phyloP scores from a whole-genome alignment of 345 rosid species.

The Boechera divaricarpa region DNA sequence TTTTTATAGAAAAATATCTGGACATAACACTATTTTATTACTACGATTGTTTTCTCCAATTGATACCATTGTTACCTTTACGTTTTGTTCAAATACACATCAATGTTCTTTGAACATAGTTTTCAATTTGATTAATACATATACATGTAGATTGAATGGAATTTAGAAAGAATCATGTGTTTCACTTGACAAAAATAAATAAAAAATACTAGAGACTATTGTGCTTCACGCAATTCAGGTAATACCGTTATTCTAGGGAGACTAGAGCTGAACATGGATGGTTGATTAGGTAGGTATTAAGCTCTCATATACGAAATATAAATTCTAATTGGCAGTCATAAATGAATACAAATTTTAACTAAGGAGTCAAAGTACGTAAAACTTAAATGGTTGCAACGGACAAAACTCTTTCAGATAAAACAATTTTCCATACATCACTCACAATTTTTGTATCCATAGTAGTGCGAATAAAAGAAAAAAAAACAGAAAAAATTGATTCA shows the following conservation, averaged over 20 bases:
- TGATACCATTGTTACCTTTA: not conserved
- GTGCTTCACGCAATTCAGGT: slow-evolving; percentile 26
- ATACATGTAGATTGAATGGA: not conserved
- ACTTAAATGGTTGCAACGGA: not conserved
- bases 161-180: not conserved
- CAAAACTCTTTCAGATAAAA: not conserved
- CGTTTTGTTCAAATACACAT: not conserved
- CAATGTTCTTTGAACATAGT: not conserved
- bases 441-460: no score
- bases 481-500: no score
- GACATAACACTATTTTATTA: not conserved
- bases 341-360: not conserved
- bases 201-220: not conserved
- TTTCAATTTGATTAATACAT: not conserved
- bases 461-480: no score
- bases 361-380: not conserved
- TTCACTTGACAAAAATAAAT: no score
- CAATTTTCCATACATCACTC: no score
- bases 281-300: not conserved
- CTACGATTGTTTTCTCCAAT: not conserved
- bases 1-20: not conserved
- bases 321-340: not conserved
- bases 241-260: slow-evolving; percentile 23
- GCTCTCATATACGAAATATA: not conserved
- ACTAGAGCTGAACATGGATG: slow-evolving; percentile 5